These are phyloP conservation scores for Didymellaceae sp. DNA, from an alignment of 2,329 filamentous ascomycete genomes.

Conservation along the genomic window DNA sequence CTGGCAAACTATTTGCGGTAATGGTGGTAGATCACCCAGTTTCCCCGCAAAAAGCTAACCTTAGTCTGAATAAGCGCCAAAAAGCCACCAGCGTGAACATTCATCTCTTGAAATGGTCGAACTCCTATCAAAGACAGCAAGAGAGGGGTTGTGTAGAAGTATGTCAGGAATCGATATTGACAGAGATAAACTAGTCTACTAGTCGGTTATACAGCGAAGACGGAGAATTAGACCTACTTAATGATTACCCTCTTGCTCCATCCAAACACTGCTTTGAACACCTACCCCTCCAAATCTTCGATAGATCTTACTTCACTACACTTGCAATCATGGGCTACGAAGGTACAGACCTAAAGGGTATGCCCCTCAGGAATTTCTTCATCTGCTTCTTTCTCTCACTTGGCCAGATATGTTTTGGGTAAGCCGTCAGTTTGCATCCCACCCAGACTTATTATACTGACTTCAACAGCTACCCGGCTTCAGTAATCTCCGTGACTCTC, in stretches of 20 bases:
- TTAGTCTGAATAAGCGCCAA: not conserved
- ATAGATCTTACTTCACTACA: not conserved
- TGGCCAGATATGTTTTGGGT: conserved; percentile 1
- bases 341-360: not conserved
- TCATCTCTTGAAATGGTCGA: not conserved
- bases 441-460: not conserved
- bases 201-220: not conserved
- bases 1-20: too few species aligned
- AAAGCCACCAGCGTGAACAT: not conserved
- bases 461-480: not conserved
- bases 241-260: too few species aligned
- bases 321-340: not conserved
- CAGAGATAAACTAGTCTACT: not conserved
- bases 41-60: not conserved
- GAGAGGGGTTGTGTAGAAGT: not conserved
- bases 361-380: conserved; percentile 1
- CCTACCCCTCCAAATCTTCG: not conserved
- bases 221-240: too few species aligned
- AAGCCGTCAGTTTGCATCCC: not conserved
- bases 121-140: not conserved
- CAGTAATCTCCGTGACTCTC: not conserved
- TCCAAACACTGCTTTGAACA: too few species aligned
- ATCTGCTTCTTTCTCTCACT: not conserved
- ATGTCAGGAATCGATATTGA: not conserved
- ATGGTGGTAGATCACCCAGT: not conserved